A percentile compares a stretch with the other conserved stretches of the same genome.
phyloP scores from a whole-genome alignment of 805 yeast genomes.

The Torulaspora quercuum region DNA sequence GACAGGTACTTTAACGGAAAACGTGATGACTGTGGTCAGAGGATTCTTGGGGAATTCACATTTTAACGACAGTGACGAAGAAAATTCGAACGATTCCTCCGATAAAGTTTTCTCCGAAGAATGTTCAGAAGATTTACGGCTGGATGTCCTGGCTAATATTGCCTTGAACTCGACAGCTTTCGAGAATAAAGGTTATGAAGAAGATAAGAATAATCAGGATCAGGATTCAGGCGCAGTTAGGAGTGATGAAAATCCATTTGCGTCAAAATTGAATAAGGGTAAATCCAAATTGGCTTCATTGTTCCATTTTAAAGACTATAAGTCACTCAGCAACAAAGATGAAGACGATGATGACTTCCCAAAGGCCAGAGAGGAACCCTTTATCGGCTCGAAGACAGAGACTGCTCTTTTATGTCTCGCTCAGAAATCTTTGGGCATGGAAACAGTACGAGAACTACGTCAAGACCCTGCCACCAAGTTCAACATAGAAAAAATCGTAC shows the following conservation, averaged over 20 bases:
- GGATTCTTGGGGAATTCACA: slow-evolving; percentile 62
- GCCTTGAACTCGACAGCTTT: slow-evolving; percentile 86
- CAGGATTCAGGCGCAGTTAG: slow-evolving; percentile 11
- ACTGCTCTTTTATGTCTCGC: slow-evolving; percentile 78
- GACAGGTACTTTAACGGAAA: slow-evolving; percentile 95
- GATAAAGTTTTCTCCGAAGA: slow-evolving; percentile 7
- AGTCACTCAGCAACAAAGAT: background rate
- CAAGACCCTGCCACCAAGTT: slow-evolving; percentile 28
- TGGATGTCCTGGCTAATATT: slow-evolving; percentile 52
- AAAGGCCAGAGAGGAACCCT: slow-evolving; percentile 47
- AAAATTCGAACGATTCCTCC: slow-evolving; percentile 11
- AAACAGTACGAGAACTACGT: slow-evolving; percentile 40
- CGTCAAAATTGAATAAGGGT: slow-evolving; percentile 7
- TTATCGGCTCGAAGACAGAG: slow-evolving; percentile 92
- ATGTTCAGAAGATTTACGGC: slow-evolving; percentile 17
- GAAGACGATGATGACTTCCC: slow-evolving; percentile 17
- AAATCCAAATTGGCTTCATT: slow-evolving; percentile 16
- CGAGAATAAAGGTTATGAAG: slow-evolving; percentile 50
- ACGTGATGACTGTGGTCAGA: slow-evolving; percentile 83
- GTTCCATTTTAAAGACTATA: slow-evolving; percentile 13
- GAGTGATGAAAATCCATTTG: slow-evolving; percentile 30
- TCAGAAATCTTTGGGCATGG: slow-evolving; percentile 49
- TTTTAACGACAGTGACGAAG: slow-evolving; percentile 49
- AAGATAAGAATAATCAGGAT: slow-evolving; percentile 15
- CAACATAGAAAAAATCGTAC: slow-evolving; percentile 48